These are phyloP conservation scores for Podila clonocystis DNA, from an alignment of 192 early-diverging fungal species.

Conservation along the genomic window DNA sequence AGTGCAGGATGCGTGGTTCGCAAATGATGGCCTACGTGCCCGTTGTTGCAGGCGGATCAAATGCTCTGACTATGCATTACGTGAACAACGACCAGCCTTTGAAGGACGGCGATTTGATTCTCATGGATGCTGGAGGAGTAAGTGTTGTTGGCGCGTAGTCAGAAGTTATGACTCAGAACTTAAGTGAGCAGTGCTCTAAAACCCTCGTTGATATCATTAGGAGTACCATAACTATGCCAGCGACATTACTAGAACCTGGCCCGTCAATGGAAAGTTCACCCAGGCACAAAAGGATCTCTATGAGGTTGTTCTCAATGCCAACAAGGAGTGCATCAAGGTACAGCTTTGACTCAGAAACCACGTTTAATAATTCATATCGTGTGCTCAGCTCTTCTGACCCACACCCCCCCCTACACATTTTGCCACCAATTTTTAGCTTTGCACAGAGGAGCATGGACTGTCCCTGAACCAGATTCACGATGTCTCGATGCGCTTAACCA, in stretches of 20 bases:
- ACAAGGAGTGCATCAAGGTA: constrained; percentile 87
- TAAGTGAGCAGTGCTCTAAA: not conserved
- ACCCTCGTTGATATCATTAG: constrained; percentile 9
- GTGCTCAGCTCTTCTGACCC: not conserved
- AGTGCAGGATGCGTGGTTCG: constrained; percentile 68
- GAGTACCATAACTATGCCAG: constrained; percentile 91
- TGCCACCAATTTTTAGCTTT: constrained; percentile 49
- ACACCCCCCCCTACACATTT: not conserved
- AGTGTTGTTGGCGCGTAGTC: not conserved
- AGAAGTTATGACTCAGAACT: not conserved
- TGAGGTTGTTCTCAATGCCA: constrained; percentile 82
- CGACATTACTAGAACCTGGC: constrained; percentile 96
- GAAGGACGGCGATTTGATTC: constrained; percentile 81
- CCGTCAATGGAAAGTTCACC: constrained; percentile 88
- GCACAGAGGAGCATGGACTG: constrained; percentile 60
- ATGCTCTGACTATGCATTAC: constrained; percentile 95
- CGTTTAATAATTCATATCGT: not conserved
- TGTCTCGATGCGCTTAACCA: constrained; percentile 73
- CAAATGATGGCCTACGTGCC: constrained; percentile 91
- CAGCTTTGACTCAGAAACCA: constrained; percentile 9
- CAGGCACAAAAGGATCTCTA: constrained; percentile 85
- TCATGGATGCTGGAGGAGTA: constrained; percentile 89
- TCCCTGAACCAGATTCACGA: constrained; percentile 89
- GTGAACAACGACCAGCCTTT: constrained; percentile 83
- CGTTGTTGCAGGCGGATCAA: constrained; percentile 92